Evolutionary conservation across 139 green algal species (phyloP).

Genomic region (Spirogloea muscicola): DNA sequence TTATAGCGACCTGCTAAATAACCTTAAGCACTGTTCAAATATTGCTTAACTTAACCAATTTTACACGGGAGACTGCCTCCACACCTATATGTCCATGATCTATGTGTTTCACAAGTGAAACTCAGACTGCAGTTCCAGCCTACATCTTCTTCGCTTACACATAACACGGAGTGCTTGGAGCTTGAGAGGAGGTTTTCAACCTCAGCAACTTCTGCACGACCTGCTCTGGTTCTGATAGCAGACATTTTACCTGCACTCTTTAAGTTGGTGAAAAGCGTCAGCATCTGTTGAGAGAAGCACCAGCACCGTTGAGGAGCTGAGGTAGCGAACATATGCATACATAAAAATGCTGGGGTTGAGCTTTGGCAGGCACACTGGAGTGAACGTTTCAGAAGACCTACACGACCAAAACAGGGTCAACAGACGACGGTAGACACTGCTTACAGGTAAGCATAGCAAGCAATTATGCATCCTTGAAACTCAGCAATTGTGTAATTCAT

Average conservation of each 20-base stretch:
- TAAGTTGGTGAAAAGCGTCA: slow-evolving; percentile 6
- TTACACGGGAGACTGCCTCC: too few relatives aligned
- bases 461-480: not conserved
- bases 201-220: too few relatives aligned
- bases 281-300: slow-evolving; percentile 8
- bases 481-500: not conserved
- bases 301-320: not conserved
- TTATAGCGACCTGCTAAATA: too few relatives aligned
- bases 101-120: too few relatives aligned
- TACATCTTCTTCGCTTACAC: too few relatives aligned
- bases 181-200: too few relatives aligned
- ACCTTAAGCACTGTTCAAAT: too few relatives aligned
- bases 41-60: too few relatives aligned
- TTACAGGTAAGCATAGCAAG: not conserved
- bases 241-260: slow-evolving; percentile 30
- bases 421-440: not conserved
- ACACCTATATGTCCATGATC: too few relatives aligned
- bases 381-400: slow-evolving; percentile 59
- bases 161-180: too few relatives aligned
- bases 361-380: slow-evolving; percentile 74
- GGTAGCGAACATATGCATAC: slow-evolving; percentile 67
- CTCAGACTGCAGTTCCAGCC: too few relatives aligned
- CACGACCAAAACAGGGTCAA: not conserved
- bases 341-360: slow-evolving; percentile 75
- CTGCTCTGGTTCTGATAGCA: too few relatives aligned